phyloP scores from a whole-genome alignment of 2,329 filamentous ascomycete species.

The Fusarium sp. region DNA sequence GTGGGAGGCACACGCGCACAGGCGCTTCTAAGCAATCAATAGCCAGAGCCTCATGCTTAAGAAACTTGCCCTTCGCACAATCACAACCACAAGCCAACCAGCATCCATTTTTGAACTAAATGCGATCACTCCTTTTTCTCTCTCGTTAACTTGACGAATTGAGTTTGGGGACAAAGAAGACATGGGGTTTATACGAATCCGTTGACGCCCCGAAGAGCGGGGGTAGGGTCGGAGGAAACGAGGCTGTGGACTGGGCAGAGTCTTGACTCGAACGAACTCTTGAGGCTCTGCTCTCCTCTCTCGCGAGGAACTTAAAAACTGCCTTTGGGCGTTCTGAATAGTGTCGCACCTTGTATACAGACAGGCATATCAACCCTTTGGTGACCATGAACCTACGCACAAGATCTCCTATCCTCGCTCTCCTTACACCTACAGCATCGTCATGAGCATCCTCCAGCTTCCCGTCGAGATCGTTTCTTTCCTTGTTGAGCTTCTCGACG shows the following conservation, averaged over 20 bases:
- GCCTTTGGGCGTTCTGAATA: slow-evolving; percentile 20
- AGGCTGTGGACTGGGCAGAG: slow-evolving; percentile 1
- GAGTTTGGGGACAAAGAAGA: background rate
- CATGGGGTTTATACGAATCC: slow-evolving; percentile 9
- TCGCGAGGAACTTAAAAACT: slow-evolving; percentile 14
- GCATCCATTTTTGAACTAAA: background rate
- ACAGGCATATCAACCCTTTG: slow-evolving; percentile 1
- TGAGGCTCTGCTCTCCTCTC: slow-evolving; percentile 32
- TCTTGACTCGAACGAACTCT: background rate
- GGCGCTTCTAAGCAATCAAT: slow-evolving; percentile 1
- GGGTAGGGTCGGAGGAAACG: background rate
- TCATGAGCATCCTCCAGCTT: slow-evolving; percentile 59
- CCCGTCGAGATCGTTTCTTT: slow-evolving; percentile 76
- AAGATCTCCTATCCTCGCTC: background rate
- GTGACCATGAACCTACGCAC: slow-evolving; percentile 25
- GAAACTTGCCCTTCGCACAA: background rate
- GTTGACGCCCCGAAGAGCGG: background rate
- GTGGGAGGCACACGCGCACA: background rate
- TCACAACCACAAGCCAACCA: background rate
- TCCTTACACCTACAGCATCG: slow-evolving; percentile 43
- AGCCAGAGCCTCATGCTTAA: slow-evolving; percentile 19
- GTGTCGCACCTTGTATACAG: slow-evolving; percentile 5
- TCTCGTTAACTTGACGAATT: background rate
- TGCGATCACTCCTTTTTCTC: background rate
- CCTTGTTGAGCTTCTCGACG: slow-evolving; percentile 66